Evolutionary conservation across 2,329 filamentous ascomycete genomes (phyloP).

Genomic region (Cladosporium sp.): DNA sequence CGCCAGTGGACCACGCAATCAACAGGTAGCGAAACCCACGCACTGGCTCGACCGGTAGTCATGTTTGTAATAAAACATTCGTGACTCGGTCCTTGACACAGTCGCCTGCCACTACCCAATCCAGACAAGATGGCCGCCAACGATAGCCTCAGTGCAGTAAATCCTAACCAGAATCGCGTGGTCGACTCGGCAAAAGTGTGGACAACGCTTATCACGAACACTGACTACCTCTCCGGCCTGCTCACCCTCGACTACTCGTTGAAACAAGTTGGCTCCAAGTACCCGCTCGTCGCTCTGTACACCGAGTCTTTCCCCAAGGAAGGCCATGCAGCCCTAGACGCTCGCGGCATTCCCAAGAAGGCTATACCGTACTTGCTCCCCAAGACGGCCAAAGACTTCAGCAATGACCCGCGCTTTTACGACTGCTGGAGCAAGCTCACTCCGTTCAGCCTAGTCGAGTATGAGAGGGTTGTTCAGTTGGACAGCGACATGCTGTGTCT

Average conservation of each 20-base stretch:
- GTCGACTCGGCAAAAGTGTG: conserved; percentile 58
- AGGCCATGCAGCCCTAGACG: conserved; percentile 65
- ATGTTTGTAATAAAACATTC: neutral
- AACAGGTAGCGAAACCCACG: neutral
- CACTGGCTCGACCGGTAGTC: neutral
- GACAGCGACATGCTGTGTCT: conserved; percentile 85
- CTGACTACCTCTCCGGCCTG: conserved; percentile 74
- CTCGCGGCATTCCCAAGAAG: conserved; percentile 65
- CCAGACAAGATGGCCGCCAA: conserved; percentile 14
- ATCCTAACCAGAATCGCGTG: conserved; percentile 25
- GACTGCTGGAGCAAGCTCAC: conserved; percentile 88
- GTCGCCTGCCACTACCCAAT: neutral
- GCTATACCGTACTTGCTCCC: conserved; percentile 71
- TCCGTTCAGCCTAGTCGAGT: conserved; percentile 71
- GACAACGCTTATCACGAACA: conserved; percentile 84
- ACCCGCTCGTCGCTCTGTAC: conserved; percentile 78
- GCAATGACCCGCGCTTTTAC: conserved; percentile 76
- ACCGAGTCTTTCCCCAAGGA: conserved; percentile 68
- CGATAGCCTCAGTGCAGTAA: conserved; percentile 24
- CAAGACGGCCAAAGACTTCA: conserved; percentile 61
- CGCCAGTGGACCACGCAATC: neutral
- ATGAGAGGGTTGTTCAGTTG: conserved; percentile 74
- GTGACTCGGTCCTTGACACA: neutral
- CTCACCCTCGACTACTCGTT: conserved; percentile 77
- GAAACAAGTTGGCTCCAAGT: conserved; percentile 59